Evolutionary conservation across 257 asterid genomes (phyloP).

Genomic region (Nemophila menziesii): DNA sequence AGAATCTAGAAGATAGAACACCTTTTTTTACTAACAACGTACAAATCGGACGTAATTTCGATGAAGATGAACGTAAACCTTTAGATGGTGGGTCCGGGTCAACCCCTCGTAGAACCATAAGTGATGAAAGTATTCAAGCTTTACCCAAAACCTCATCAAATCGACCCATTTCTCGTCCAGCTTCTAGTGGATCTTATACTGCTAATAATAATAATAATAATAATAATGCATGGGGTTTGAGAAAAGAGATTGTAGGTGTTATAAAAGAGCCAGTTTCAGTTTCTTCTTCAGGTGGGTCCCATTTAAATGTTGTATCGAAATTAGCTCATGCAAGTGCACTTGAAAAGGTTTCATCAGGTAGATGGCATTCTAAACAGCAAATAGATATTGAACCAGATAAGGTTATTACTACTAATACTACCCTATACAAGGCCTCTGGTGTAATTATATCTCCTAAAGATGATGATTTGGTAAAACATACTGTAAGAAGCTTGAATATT

Average conservation of each 20-base stretch:
- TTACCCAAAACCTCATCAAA: conserved; percentile 40
- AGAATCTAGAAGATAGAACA: conserved; percentile 60
- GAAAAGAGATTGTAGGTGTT: conserved; percentile 47
- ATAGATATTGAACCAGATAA: conserved; percentile 36
- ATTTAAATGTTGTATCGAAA: conserved; percentile 60
- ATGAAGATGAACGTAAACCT: conserved; percentile 95
- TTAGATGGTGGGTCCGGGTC: conserved; percentile 56
- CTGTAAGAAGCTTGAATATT: conserved; percentile 38
- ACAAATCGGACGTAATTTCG: conserved; percentile 69
- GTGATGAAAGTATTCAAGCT: conserved; percentile 50
- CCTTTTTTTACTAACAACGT: conserved; percentile 44
- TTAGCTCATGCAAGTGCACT: conserved; percentile 92
- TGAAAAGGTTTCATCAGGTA: conserved; percentile 81
- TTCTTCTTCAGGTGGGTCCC: conserved; percentile 59
- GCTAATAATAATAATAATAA: too few relatives aligned
- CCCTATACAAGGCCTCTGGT: conserved; percentile 18
- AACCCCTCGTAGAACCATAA: conserved; percentile 64
- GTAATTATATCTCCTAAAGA: too few relatives aligned
- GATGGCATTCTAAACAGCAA: conserved; percentile 72
- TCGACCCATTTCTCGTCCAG: conserved; percentile 30
- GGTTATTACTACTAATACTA: conserved; percentile 25
- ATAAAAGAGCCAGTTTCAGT: conserved; percentile 43
- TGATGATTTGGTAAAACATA: conserved; percentile 25
- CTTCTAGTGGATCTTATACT: conserved; percentile 45
- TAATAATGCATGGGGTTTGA: conserved; percentile 84